These are phyloP conservation scores for Magnusiomyces magnusii DNA, from an alignment of 1,139 yeast species.

Conservation along the genomic window DNA sequence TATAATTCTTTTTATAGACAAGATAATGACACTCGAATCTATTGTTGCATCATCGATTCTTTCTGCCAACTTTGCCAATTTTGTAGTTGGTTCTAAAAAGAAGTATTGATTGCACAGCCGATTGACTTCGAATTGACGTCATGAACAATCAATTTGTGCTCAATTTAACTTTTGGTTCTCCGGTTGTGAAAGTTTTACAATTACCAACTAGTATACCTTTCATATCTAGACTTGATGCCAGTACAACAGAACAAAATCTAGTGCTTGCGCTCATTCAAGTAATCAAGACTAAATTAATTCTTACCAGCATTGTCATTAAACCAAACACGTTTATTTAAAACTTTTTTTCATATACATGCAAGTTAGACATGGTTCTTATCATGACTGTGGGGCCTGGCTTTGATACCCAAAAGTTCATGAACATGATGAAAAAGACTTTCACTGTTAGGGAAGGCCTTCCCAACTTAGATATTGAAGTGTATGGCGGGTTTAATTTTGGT, in stretches of 20 bases:
- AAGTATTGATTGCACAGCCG: conserved; percentile 71
- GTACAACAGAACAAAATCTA: conserved; percentile 48
- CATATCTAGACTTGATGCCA: conserved; percentile 30
- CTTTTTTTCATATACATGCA: conserved; percentile 63
- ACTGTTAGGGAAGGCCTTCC: conserved; percentile 68
- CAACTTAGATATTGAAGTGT: conserved; percentile 81
- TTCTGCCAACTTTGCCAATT: conserved; percentile 82
- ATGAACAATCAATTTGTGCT: conserved; percentile 99
- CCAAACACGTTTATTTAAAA: conserved; percentile 91
- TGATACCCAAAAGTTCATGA: conserved; percentile 97
- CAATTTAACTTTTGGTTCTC: conserved; percentile 89
- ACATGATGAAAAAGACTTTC: conserved; percentile 94
- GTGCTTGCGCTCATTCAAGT: conserved; percentile 56
- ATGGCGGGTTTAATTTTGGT: conserved; percentile 88
- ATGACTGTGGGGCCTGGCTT: conserved; percentile 99
- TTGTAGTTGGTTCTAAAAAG: conserved; percentile 79
- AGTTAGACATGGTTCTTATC: conserved; percentile 84
- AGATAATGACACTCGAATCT: conserved; percentile 37
- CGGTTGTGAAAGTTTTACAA: conserved; percentile 81
- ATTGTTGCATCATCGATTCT: conserved; percentile 94
- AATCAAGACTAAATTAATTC: conserved; percentile 76
- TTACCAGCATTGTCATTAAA: conserved; percentile 90
- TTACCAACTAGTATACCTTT: conserved; percentile 95
- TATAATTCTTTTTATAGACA: neutral
- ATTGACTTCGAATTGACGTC: conserved; percentile 96